These are phyloP conservation scores for Mentha longifolia DNA, from an alignment of 257 asterid species.

Conservation along the genomic window DNA sequence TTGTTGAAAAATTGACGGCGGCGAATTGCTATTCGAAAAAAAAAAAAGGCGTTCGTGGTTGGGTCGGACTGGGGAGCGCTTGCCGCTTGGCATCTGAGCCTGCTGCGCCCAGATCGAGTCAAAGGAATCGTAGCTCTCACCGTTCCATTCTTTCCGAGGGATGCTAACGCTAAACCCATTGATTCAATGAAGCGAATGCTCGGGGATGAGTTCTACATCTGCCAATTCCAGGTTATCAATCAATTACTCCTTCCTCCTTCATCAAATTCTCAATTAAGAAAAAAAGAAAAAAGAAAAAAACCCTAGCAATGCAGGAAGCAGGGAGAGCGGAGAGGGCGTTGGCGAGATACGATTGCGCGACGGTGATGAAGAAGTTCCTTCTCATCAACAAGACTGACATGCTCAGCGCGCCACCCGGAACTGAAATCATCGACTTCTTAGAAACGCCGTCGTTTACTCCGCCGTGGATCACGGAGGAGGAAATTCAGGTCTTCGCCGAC, in stretches of 20 bases:
- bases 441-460: constrained; percentile 50
- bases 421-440: constrained; percentile 49
- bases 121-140: constrained; percentile 45
- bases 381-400: constrained; percentile 42
- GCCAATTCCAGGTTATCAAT: constrained; percentile 50
- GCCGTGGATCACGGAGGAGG: constrained; percentile 55
- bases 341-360: constrained; percentile 47
- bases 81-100: constrained; percentile 58
- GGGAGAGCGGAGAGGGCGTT: constrained; percentile 59
- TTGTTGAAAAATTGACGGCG: neutral
- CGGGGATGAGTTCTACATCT: constrained; percentile 50
- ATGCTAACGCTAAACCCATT: constrained; percentile 29
- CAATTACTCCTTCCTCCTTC: neutral
- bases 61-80: constrained; percentile 59
- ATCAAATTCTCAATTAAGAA: neutral
- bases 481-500: constrained; percentile 52
- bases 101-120: constrained; percentile 51
- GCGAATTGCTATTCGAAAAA: neutral
- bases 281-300: no score
- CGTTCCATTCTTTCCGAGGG: constrained; percentile 48
- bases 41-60: constrained; percentile 48
- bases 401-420: constrained; percentile 47
- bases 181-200: constrained; percentile 46
- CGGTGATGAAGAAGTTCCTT: constrained; percentile 53
- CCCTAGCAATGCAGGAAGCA: constrained; percentile 36